These are phyloP conservation scores for Caryopteris hybrid DNA, from an alignment of 305 asterid genomes.

Conservation along the genomic window DNA sequence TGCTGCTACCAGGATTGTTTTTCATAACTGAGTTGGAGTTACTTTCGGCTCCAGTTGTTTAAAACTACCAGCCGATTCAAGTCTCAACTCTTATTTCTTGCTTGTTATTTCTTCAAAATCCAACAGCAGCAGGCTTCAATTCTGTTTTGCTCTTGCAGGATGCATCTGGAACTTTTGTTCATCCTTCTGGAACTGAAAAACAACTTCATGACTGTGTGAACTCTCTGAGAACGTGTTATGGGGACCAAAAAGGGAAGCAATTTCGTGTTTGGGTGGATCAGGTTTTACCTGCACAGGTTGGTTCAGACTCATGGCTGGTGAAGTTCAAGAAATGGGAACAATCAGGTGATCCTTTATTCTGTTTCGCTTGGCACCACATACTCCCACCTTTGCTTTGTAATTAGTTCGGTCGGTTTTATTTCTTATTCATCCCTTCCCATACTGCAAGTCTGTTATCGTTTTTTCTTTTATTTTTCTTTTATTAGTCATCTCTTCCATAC, in stretches of 20 bases:
- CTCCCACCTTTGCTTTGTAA: neutral
- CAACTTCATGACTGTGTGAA: slow-evolving; percentile 51
- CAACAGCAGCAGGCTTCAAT: neutral
- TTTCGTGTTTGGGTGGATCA: slow-evolving; percentile 92
- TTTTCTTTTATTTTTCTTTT: too few species aligned
- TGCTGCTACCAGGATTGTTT: neutral
- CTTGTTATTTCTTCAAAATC: neutral
- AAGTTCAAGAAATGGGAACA: slow-evolving; percentile 89
- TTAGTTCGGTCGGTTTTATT: neutral
- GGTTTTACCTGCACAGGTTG: slow-evolving; percentile 62
- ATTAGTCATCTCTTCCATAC: too few species aligned
- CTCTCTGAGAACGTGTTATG: slow-evolving; percentile 44
- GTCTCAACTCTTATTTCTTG: neutral
- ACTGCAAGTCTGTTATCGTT: too few species aligned
- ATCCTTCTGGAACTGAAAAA: slow-evolving; percentile 79
- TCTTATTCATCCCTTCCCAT: neutral
- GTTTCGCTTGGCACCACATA: neutral
- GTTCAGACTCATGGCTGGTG: slow-evolving; percentile 82
- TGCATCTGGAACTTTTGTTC: slow-evolving; percentile 55
- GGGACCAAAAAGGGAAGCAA: slow-evolving; percentile 65
- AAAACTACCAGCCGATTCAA: neutral
- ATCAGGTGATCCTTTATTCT: slow-evolving; percentile 46
- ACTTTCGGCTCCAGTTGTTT: neutral
- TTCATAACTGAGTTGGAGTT: neutral
- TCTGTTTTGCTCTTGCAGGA: slow-evolving; percentile 41